Percentiles rank a stretch among this genome's conserved stretches.
These are phyloP conservation scores for Cytauxzoon felis DNA, from an alignment of 169 alveolate genomes.

Conservation along the genomic window DNA sequence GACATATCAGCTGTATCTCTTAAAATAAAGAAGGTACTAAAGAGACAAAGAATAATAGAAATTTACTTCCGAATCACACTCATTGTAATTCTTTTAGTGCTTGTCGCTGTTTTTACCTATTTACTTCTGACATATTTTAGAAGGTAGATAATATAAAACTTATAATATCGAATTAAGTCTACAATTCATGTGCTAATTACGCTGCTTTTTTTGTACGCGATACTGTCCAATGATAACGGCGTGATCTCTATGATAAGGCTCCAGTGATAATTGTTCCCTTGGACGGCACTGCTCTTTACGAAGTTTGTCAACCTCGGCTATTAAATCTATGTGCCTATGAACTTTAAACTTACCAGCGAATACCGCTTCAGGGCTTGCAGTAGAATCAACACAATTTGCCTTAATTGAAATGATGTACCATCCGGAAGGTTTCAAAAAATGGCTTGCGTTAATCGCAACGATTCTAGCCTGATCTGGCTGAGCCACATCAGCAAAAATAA, in stretches of 20 bases:
- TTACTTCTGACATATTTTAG: slow-evolving; percentile 5
- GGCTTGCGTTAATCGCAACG: slow-evolving; percentile 92
- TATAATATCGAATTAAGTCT: slow-evolving; percentile 11
- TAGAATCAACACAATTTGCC: slow-evolving; percentile 98
- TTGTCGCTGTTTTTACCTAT: slow-evolving; percentile 30
- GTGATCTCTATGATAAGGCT: slow-evolving; percentile 97
- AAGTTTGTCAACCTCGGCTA: slow-evolving; percentile 86
- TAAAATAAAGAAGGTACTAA: slow-evolving; percentile 59
- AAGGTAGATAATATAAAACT: neutral
- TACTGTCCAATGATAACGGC: slow-evolving; percentile 97
- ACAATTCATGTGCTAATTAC: neutral
- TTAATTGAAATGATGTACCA: slow-evolving; percentile 96
- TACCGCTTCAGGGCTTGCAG: slow-evolving; percentile 97
- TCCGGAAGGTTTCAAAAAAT: slow-evolving; percentile 96
- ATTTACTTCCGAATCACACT: slow-evolving; percentile 26
- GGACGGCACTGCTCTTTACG: slow-evolving; percentile 93
- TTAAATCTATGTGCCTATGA: slow-evolving; percentile 66
- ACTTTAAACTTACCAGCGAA: slow-evolving; percentile 70
- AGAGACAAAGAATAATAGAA: slow-evolving; percentile 59
- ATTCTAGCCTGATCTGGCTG: slow-evolving; percentile 98
- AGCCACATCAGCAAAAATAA: slow-evolving; percentile 97
- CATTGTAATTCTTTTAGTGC: slow-evolving; percentile 11
- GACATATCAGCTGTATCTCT: slow-evolving; percentile 39
- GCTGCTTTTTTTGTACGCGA: slow-evolving; percentile 81
- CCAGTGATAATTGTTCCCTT: slow-evolving; percentile 93